These are phyloP conservation scores for Orbilia javanica DNA, from an alignment of 2,329 filamentous ascomycete species.

Conservation along the genomic window DNA sequence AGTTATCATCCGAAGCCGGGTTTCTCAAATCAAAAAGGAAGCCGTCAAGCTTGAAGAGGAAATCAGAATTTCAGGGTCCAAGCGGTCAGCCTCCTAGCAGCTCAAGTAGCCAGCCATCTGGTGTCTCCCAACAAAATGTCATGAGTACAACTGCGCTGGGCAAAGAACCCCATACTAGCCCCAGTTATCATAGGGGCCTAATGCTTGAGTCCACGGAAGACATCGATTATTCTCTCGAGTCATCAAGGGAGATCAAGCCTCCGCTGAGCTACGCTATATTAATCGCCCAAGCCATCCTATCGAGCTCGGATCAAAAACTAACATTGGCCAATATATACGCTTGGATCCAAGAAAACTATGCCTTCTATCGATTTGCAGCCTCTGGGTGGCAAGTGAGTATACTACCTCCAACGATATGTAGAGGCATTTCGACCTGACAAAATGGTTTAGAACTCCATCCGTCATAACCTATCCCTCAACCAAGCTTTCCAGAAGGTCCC, in stretches of 20 bases:
- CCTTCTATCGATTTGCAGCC: constrained; percentile 88
- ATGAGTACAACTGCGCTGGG: constrained; percentile 37
- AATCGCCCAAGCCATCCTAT: constrained; percentile 95
- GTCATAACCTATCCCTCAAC: constrained; percentile 94
- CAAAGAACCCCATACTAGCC: constrained; percentile 66
- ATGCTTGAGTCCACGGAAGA: constrained; percentile 70
- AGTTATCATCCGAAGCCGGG: constrained; percentile 47
- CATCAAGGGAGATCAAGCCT: constrained; percentile 91
- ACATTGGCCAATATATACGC: constrained; percentile 93
- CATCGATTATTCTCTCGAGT: constrained; percentile 83
- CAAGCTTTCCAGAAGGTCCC: constrained; percentile 95
- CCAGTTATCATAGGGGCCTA: constrained; percentile 68
- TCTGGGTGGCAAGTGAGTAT: constrained; percentile 87
- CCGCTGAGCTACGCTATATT: constrained; percentile 96
- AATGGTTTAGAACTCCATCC: constrained; percentile 83
- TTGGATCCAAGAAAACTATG: constrained; percentile 90
- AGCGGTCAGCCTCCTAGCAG: constrained; percentile 7
- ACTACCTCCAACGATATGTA: background rate
- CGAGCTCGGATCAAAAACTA: constrained; percentile 85
- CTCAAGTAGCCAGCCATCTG: constrained; percentile 8
- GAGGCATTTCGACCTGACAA: background rate
- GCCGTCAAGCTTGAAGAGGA: constrained; percentile 32
- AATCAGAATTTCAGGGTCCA: constrained; percentile 18
- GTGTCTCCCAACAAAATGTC: background rate
- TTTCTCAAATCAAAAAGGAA: constrained; percentile 44